These are phyloP conservation scores for Leccinum variicolor DNA, from an alignment of 768 basidiomycete genomes.

Conservation along the genomic window DNA sequence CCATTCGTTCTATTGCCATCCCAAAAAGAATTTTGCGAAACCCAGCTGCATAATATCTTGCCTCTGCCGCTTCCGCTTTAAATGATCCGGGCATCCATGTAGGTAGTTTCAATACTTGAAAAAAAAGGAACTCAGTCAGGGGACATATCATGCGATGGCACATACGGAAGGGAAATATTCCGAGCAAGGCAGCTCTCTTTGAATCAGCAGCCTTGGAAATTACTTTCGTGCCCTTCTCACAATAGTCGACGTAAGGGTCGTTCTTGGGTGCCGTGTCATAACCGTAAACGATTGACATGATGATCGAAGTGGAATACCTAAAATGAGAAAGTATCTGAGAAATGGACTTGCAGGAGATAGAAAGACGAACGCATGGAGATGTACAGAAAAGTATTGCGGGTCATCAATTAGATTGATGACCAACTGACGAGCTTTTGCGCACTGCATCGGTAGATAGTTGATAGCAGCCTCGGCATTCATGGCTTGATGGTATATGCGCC, in stretches of 20 bases:
- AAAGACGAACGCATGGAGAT: slow-evolving; percentile 24
- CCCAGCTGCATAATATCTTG: slow-evolving; percentile 13
- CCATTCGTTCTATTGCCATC: slow-evolving; percentile 24
- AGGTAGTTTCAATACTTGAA: slow-evolving; percentile 23
- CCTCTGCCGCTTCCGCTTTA: slow-evolving; percentile 16
- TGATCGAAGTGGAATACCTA: slow-evolving; percentile 27
- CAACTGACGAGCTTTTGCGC: slow-evolving; percentile 29
- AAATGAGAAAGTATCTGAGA: not conserved
- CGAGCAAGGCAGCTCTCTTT: slow-evolving; percentile 21
- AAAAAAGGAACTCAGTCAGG: not conserved
- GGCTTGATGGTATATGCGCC: slow-evolving; percentile 33
- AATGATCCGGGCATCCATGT: slow-evolving; percentile 26
- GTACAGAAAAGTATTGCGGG: slow-evolving; percentile 23
- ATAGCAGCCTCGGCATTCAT: slow-evolving; percentile 27
- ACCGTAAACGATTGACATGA: slow-evolving; percentile 29
- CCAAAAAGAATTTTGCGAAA: slow-evolving; percentile 21
- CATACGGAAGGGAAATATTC: slow-evolving; percentile 27
- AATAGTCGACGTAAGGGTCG: slow-evolving; percentile 23
- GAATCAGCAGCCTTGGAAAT: slow-evolving; percentile 15
- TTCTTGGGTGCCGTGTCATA: slow-evolving; percentile 17
- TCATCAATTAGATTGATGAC: slow-evolving; percentile 30
- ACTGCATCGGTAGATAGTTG: slow-evolving; percentile 33
- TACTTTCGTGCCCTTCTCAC: slow-evolving; percentile 12
- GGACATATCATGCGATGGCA: not conserved
- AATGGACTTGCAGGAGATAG: not conserved